These are phyloP conservation scores for Sarocladiaceae sp. DNA, from an alignment of 2,329 filamentous ascomycete species.

Conservation along the genomic window DNA sequence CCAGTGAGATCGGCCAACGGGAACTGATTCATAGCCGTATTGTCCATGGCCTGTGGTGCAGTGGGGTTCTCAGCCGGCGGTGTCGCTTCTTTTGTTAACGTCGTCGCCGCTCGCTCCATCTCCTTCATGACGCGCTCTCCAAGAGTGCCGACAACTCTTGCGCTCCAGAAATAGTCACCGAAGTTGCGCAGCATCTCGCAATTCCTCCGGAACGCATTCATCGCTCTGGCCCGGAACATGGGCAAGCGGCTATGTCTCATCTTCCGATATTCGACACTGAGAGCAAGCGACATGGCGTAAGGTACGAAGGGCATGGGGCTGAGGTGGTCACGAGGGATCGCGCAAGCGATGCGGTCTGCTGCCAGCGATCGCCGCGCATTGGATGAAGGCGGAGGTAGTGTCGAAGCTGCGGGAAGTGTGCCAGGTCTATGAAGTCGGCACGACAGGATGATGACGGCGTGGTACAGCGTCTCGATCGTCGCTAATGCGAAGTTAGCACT, in stretches of 20 bases:
- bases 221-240: slow-evolving; percentile 54
- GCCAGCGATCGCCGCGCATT: slow-evolving; percentile 55
- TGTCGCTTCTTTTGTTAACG: slow-evolving; percentile 32
- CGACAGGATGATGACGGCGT: slow-evolving; percentile 59
- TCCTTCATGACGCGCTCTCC: slow-evolving; percentile 52
- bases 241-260: slow-evolving; percentile 58
- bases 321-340: slow-evolving; percentile 47
- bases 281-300: slow-evolving; percentile 56
- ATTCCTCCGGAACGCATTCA: slow-evolving; percentile 49
- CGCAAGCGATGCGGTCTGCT: slow-evolving; percentile 52
- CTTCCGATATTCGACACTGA: slow-evolving; percentile 60
- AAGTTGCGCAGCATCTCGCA: slow-evolving; percentile 49
- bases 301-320: slow-evolving; percentile 56
- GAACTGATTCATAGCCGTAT: slow-evolving; percentile 8
- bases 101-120: slow-evolving; percentile 50
- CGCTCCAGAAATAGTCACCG: slow-evolving; percentile 55
- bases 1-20: slow-evolving; percentile 19
- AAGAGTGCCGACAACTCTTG: slow-evolving; percentile 49
- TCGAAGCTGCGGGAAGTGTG: slow-evolving; percentile 33
- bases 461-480: slow-evolving; percentile 60
- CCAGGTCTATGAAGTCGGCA: slow-evolving; percentile 47
- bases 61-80: slow-evolving; percentile 18
- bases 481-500: slow-evolving; percentile 32
- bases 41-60: neutral
- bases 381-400: slow-evolving; percentile 41